These are phyloP conservation scores for Spinellus fusiger DNA, from an alignment of 192 early-diverging fungal species.

Conservation along the genomic window DNA sequence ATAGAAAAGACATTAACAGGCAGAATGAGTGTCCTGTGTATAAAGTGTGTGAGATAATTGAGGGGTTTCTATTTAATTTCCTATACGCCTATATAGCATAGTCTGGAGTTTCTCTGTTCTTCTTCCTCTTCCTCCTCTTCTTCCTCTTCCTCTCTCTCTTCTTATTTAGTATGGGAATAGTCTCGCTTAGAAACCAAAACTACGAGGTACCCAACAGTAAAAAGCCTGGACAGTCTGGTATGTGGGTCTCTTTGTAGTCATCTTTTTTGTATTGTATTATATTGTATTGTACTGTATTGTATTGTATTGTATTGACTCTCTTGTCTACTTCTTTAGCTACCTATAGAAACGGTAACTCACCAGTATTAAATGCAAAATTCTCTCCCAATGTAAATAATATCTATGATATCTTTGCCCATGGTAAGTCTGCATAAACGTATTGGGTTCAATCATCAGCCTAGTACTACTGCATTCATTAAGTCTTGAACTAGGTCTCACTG, in stretches of 20 bases:
- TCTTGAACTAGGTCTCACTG: slow-evolving; percentile 39
- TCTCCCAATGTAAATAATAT: slow-evolving; percentile 44
- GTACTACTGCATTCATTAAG: background rate
- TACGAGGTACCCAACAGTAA: slow-evolving; percentile 42
- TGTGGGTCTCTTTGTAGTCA: background rate
- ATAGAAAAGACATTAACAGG: too few species aligned
- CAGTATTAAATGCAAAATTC: slow-evolving; percentile 21
- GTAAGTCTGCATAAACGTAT: slow-evolving; percentile 19
- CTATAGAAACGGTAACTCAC: slow-evolving; percentile 34
- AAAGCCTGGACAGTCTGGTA: slow-evolving; percentile 46
- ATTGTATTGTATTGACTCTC: background rate
- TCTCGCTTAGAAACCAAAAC: slow-evolving; percentile 46
- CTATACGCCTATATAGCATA: too few species aligned
- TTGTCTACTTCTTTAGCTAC: slow-evolving; percentile 26
- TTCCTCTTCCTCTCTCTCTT: background rate
- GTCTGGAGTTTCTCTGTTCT: background rate
- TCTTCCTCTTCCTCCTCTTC: background rate
- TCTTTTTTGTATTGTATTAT: background rate
- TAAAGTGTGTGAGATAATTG: too few species aligned
- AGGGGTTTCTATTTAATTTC: too few species aligned
- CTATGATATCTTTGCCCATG: slow-evolving; percentile 41
- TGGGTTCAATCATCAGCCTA: background rate
- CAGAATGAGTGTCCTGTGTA: too few species aligned
- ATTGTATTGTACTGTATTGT: background rate
- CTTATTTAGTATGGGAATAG: background rate